phyloP scores from a whole-genome alignment of 2,329 filamentous ascomycete genomes.

The Colletotrichum filicis region DNA sequence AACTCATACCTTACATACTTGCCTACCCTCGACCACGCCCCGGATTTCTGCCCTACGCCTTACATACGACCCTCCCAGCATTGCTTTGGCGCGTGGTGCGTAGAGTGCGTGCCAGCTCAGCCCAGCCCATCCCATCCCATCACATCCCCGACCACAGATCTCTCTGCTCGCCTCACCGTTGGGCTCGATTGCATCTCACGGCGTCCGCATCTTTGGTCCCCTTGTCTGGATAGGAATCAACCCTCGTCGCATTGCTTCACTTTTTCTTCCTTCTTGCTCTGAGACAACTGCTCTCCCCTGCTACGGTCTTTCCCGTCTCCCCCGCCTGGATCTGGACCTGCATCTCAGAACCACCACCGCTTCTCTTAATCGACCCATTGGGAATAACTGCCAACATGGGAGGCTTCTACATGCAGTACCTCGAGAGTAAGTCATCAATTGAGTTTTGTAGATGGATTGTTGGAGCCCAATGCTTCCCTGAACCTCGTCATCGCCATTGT shows the following conservation, averaged over 20 bases:
- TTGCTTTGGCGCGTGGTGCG: slow-evolving; percentile 23
- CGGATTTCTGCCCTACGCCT: slow-evolving; percentile 36
- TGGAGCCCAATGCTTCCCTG: slow-evolving; percentile 34
- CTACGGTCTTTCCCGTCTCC: slow-evolving; percentile 1
- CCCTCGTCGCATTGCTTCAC: slow-evolving; percentile 36
- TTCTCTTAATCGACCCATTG: slow-evolving; percentile 38
- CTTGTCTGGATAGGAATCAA: slow-evolving; percentile 43
- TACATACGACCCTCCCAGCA: slow-evolving; percentile 28
- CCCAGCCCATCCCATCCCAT: slow-evolving; percentile 7
- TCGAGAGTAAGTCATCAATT: slow-evolving; percentile 73
- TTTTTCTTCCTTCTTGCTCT: slow-evolving; percentile 18
- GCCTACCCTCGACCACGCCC: slow-evolving; percentile 20
- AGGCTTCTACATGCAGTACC: slow-evolving; percentile 78
- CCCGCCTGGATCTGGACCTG: slow-evolving; percentile 5
- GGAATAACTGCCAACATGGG: slow-evolving; percentile 59
- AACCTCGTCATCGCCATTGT: slow-evolving; percentile 25
- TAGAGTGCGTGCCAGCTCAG: slow-evolving; percentile 25
- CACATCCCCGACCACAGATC: slow-evolving; percentile 42
- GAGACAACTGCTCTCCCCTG: slow-evolving; percentile 28
- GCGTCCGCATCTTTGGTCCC: slow-evolving; percentile 45
- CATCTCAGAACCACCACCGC: slow-evolving; percentile 11
- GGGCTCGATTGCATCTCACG: slow-evolving; percentile 65
- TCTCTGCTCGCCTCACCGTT: slow-evolving; percentile 56
- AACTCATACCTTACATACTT: slow-evolving; percentile 24
- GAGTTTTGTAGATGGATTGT: slow-evolving; percentile 21